Conservation (phyloP, 495 filamentous ascomycete genomes). For the Tuber magnatum region DNA sequence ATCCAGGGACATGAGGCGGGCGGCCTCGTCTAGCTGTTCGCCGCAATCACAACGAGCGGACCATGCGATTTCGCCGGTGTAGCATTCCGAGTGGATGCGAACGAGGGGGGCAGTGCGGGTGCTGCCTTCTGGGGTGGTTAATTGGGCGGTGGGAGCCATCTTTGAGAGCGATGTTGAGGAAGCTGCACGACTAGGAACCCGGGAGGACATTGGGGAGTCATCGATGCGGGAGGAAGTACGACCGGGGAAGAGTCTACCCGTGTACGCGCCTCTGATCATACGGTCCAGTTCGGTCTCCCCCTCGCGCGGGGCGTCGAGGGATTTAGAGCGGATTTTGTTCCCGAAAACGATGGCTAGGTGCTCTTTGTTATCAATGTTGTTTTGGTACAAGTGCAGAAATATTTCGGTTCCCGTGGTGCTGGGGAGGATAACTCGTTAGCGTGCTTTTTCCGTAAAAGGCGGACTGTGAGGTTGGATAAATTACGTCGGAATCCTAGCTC, state of each 20-base stretch:
- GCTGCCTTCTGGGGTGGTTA: conserved; percentile 15
- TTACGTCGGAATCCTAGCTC: conserved; percentile 71
- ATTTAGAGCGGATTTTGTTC: conserved; percentile 67
- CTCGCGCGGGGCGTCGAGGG: conserved; percentile 67
- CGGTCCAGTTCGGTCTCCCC: conserved; percentile 95
- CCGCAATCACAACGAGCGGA: conserved; percentile 95
- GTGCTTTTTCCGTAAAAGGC: background rate
- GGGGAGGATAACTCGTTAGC: background rate
- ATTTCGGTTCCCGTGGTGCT: conserved; percentile 79
- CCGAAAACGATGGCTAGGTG: conserved; percentile 98
- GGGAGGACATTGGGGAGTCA: conserved; percentile 28
- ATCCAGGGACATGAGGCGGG: conserved; percentile 81
- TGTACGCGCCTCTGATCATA: conserved; percentile 90
- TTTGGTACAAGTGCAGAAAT: conserved; percentile 92
- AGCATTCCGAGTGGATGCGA: conserved; percentile 95
- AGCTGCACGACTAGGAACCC: conserved; percentile 14
- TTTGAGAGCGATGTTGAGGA: conserved; percentile 6
- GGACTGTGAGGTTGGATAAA: background rate
- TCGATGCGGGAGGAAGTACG: conserved; percentile 51
- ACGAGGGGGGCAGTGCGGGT: conserved; percentile 58
- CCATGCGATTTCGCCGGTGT: conserved; percentile 97
- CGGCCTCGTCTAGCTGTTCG: conserved; percentile 94
- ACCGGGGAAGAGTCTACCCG: conserved; percentile 78
- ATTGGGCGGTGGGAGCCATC: conserved; percentile 1
- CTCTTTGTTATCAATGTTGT: conserved; percentile 88